Conservation (phyloP, 73 alveolate species). For the Tetrahymena thermophila region DNA sequence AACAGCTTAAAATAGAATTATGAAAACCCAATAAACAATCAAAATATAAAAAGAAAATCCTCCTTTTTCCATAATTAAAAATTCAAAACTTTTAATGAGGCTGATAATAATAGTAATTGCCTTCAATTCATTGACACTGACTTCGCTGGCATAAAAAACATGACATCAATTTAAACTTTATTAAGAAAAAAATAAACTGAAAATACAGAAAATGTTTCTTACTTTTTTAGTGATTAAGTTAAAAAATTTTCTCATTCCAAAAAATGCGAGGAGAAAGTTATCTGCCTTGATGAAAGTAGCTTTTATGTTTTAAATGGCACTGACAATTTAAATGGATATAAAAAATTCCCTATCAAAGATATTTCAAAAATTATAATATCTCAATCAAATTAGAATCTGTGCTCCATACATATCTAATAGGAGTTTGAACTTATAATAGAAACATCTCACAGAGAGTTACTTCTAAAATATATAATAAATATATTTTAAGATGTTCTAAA, state of each 20-base stretch:
- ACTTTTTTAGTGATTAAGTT: background rate
- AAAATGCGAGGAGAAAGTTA: background rate
- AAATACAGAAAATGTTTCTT: background rate
- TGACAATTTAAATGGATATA: background rate
- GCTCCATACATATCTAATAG: background rate
- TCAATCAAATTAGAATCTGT: background rate
- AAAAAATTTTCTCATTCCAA: background rate
- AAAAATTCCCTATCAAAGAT: background rate
- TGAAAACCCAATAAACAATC: background rate
- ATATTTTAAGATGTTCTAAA: background rate
- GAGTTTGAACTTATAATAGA: background rate
- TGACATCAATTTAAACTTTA: background rate
- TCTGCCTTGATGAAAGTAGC: background rate
- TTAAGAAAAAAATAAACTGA: no score
- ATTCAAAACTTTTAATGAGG: background rate
- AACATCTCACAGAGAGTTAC: background rate
- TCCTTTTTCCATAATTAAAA: background rate
- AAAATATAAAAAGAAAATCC: background rate
- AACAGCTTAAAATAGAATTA: background rate
- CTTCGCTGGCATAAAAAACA: background rate
- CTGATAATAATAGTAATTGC: background rate
- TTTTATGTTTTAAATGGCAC: background rate
- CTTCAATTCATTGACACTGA: background rate
- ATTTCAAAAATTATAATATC: background rate
- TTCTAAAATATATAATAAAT: background rate